A percentile compares a stretch with the other conserved stretches of the same genome.
These are phyloP conservation scores for Tylopilus subfusipes DNA, from an alignment of 768 basidiomycete genomes.

Conservation along the genomic window DNA sequence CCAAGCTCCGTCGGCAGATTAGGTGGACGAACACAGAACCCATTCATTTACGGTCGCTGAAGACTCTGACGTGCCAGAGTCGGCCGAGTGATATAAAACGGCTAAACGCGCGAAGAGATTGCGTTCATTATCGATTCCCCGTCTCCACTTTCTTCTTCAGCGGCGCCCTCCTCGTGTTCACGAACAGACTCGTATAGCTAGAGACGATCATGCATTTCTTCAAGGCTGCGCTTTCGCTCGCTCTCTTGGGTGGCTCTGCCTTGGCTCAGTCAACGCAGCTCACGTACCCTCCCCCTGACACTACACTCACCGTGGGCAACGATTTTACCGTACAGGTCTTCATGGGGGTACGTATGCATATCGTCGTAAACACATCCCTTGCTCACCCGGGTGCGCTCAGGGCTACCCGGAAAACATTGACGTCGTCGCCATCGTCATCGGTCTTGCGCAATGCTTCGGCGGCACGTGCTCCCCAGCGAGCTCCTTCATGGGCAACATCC, in stretches of 20 bases:
- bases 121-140: neutral
- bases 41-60: neutral
- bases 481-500: slow-evolving; percentile 27
- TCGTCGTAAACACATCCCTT: neutral
- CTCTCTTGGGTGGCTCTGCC: slow-evolving; percentile 8
- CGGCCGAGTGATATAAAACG: slow-evolving; percentile 16
- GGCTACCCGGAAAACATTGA: slow-evolving; percentile 23
- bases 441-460: slow-evolving; percentile 26
- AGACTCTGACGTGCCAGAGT: neutral
- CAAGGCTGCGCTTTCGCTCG: slow-evolving; percentile 12
- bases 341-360: slow-evolving; percentile 14
- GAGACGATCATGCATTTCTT: slow-evolving; percentile 18
- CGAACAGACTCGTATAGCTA: too few species aligned
- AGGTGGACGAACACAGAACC: neutral
- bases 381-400: slow-evolving; percentile 4
- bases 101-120: neutral
- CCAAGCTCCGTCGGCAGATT: neutral
- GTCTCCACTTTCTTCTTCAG: neutral
- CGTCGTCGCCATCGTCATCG: slow-evolving; percentile 31
- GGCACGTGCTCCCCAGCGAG: slow-evolving; percentile 23
- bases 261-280: slow-evolving; percentile 16
- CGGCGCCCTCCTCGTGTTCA: neutral
- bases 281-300: slow-evolving; percentile 7
- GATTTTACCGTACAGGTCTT: slow-evolving; percentile 13
- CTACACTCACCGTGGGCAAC: slow-evolving; percentile 6